Evolutionary conservation across 2,329 filamentous ascomycete species (phyloP).

Genomic region (Hypocreales sp.): DNA sequence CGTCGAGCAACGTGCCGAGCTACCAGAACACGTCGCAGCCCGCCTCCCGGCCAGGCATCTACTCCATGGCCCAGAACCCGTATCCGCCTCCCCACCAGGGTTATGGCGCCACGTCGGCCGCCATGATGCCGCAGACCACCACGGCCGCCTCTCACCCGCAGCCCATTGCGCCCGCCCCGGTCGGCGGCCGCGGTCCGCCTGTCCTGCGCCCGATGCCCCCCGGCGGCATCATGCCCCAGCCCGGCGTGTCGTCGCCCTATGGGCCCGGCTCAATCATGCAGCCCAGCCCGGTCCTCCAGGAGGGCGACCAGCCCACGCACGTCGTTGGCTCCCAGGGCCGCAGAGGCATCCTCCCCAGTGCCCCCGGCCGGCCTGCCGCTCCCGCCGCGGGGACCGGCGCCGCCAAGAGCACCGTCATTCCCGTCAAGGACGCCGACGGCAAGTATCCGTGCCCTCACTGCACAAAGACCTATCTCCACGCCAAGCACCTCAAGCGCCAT

Average conservation of each 20-base stretch:
- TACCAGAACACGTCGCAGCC: slow-evolving; percentile 37
- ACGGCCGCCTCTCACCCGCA: slow-evolving; percentile 56
- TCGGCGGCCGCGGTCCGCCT: slow-evolving; percentile 38
- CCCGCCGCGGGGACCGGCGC: slow-evolving; percentile 52
- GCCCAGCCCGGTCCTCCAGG: slow-evolving; percentile 37
- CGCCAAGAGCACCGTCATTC: slow-evolving; percentile 69
- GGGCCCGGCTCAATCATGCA: slow-evolving; percentile 41
- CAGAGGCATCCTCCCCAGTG: slow-evolving; percentile 80
- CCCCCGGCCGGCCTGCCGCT: slow-evolving; percentile 69
- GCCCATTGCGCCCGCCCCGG: slow-evolving; percentile 59
- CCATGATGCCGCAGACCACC: slow-evolving; percentile 52
- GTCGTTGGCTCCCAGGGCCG: slow-evolving; percentile 91
- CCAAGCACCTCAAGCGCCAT: slow-evolving; percentile 95
- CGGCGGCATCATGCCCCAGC: slow-evolving; percentile 45
- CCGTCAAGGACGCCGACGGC: slow-evolving; percentile 89
- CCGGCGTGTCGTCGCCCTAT: slow-evolving; percentile 43
- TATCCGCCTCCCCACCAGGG: slow-evolving; percentile 36
- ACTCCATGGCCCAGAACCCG: slow-evolving; percentile 41
- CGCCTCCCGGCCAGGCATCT: slow-evolving; percentile 30
- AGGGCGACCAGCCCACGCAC: slow-evolving; percentile 60
- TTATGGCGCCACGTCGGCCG: slow-evolving; percentile 39
- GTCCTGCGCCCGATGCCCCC: slow-evolving; percentile 57
- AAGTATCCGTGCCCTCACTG: slow-evolving; percentile 98
- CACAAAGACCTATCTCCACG: slow-evolving; percentile 94
- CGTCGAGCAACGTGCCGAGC: slow-evolving; percentile 33